Base-by-base conservation (phyloP, 2,329 filamentous ascomycete species). In the Aspergillus persii region DNA sequence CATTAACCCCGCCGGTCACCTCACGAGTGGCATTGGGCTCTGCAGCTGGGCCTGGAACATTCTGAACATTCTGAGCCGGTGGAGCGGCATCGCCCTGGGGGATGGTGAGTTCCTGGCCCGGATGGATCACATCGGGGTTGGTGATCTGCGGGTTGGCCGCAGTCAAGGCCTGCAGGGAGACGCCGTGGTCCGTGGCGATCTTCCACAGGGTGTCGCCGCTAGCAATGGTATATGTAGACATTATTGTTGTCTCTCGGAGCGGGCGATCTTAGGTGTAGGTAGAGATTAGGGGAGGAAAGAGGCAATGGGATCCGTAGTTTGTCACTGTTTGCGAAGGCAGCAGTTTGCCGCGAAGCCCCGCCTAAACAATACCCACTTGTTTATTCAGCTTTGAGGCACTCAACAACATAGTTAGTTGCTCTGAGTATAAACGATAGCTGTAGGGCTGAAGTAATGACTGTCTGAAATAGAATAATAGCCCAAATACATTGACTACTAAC, bases 101-200 rank as follows among this genome's bases (percentile, higher is more conserved):
- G 11, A 57, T 57, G 23, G 53, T 52, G 18, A 57, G 44, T 29
- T 53, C 30, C 11, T 57, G 56, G 4, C 56, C 56, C 31, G 50
- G 41, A 53, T 49, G 39, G 41, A 57, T 57, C 44, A 57, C 50
- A 57, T 57, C 56, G 3, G 56, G 56, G 31, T 57, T 57, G 50
- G 56, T 53, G 44, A 57, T 36, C 50, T 57, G 56, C 50, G 56
- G 56, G 50, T 57, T 57, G 56, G 56, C 56, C n/a, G 56, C 56
- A 26, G n/a, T 53, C 11, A 57, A 36, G 8, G 56, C 56, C 23
- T 48, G 49, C 6, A 57, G 50, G 2, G 56, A 30, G 29, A 57
- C 41, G 30, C 56, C 56, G 46, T 57, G 56, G 18, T 57, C 56
- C 33, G 52, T 50, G 27, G 56, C 30, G 26, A 57, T 46, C 29